Evolutionary conservation across 306 rosid genomes (phyloP).

Genomic region (Casuarina glauca): DNA sequence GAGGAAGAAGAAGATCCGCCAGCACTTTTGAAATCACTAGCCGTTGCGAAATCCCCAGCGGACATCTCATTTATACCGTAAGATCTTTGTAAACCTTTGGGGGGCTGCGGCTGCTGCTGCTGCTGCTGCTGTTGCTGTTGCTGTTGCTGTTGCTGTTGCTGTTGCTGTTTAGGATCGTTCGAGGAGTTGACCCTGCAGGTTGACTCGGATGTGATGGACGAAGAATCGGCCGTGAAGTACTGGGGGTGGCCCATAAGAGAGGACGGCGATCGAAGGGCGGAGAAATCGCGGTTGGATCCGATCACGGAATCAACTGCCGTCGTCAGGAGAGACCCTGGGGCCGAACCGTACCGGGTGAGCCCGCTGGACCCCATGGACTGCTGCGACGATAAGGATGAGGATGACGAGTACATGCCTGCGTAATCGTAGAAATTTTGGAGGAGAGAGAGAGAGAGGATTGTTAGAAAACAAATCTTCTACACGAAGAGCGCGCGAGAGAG

Average conservation of each 20-base stretch:
- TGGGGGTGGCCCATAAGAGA: constrained; percentile 26
- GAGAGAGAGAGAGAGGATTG: neutral
- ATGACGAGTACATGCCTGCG: constrained; percentile 47
- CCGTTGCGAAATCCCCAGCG: constrained; percentile 27
- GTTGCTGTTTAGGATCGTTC: constrained; percentile 6
- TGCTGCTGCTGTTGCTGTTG: neutral
- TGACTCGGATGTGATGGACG: constrained; percentile 42
- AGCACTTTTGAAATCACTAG: constrained; percentile 11
- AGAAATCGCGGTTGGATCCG: constrained; percentile 41
- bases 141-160: neutral
- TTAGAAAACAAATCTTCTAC: neutral
- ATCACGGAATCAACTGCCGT: constrained; percentile 67
- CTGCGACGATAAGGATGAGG: constrained; percentile 45
- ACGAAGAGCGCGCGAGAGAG: neutral
- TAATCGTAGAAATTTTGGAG: neutral
- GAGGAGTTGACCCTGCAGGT: constrained; percentile 40
- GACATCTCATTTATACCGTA: constrained; percentile 41
- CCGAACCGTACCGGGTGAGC: constrained; percentile 71
- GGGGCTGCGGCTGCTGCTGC: neutral
- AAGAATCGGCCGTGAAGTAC: constrained; percentile 46
- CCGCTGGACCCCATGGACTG: constrained; percentile 41
- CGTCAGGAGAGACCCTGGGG: constrained; percentile 65
- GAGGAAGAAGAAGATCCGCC: constrained; percentile 36
- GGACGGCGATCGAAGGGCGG: constrained; percentile 29
- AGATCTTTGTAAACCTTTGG: constrained; percentile 33